These are phyloP conservation scores for Lipomyces mesembrius DNA, from an alignment of 805 yeast species.

Conservation along the genomic window DNA sequence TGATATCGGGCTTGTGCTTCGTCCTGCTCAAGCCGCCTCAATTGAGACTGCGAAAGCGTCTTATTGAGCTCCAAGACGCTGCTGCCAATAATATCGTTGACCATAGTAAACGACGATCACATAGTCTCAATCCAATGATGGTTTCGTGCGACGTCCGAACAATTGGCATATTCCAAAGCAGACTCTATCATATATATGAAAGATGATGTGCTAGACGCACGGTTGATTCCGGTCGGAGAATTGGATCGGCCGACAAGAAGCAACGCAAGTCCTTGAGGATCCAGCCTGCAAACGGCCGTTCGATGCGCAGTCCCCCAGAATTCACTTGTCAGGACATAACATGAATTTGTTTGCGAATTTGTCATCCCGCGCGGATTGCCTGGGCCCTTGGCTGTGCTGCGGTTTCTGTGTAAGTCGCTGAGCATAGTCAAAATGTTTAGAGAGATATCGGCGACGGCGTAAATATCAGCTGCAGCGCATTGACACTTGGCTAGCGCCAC, in stretches of 20 bases:
- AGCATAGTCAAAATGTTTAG: too few species aligned
- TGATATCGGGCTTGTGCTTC: neutral
- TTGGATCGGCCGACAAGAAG: neutral
- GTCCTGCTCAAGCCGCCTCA: neutral
- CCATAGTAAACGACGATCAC: neutral
- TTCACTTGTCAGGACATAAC: too few species aligned
- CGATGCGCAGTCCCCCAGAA: too few species aligned
- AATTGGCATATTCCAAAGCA: neutral
- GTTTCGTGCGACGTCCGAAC: neutral
- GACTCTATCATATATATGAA: neutral
- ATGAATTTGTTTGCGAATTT: too few species aligned
- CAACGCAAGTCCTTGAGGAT: too few species aligned
- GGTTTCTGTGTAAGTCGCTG: too few species aligned
- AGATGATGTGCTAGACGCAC: neutral
- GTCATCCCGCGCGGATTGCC: too few species aligned
- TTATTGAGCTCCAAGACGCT: neutral
- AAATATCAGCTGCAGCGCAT: too few species aligned
- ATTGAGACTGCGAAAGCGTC: neutral
- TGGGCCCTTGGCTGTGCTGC: too few species aligned
- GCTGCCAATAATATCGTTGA: neutral
- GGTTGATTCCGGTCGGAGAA: neutral
- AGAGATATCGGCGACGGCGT: too few species aligned
- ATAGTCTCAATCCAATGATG: neutral
- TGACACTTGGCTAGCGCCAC: too few species aligned
- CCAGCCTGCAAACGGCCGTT: too few species aligned